Conservation (phyloP, 23 red algal genomes). For the Gracilaria caudata region DNA sequence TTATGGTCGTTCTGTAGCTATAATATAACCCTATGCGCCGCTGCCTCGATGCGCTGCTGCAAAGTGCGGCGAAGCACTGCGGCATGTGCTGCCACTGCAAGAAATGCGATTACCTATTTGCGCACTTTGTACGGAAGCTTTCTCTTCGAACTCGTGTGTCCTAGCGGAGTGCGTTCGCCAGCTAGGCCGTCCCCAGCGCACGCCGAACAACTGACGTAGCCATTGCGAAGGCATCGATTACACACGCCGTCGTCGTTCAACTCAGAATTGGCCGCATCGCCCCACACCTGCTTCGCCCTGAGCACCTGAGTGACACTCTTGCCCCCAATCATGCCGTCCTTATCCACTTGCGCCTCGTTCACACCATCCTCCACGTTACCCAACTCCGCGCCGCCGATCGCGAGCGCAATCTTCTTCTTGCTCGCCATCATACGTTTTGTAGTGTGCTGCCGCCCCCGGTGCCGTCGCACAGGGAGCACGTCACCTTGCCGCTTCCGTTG, state of each 20-base stretch:
- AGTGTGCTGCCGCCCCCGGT: background rate
- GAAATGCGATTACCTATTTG: too few species aligned
- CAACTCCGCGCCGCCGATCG: background rate
- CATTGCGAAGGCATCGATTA: background rate
- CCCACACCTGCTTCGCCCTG: background rate
- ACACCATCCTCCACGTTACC: background rate
- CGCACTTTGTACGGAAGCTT: too few species aligned
- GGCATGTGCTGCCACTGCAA: too few species aligned
- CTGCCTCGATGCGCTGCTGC: too few species aligned
- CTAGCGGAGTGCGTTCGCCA: too few species aligned
- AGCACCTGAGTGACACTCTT: background rate
- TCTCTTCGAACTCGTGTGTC: too few species aligned
- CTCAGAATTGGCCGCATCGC: too few species aligned
- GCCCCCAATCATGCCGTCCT: background rate
- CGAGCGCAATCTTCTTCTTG: background rate
- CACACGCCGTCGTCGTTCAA: background rate
- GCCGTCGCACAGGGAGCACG: constrained; percentile 13
- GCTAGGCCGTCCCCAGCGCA: background rate
- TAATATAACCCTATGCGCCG: too few species aligned
- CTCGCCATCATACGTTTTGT: background rate
- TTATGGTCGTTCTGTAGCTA: too few species aligned
- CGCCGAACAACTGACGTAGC: constrained; percentile 24
- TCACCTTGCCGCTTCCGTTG: background rate
- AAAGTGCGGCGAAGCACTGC: too few species aligned
- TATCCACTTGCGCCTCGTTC: background rate